These are phyloP conservation scores for Arctostaphylos glauca DNA, from an alignment of 148 eudicot species.

Conservation along the genomic window DNA sequence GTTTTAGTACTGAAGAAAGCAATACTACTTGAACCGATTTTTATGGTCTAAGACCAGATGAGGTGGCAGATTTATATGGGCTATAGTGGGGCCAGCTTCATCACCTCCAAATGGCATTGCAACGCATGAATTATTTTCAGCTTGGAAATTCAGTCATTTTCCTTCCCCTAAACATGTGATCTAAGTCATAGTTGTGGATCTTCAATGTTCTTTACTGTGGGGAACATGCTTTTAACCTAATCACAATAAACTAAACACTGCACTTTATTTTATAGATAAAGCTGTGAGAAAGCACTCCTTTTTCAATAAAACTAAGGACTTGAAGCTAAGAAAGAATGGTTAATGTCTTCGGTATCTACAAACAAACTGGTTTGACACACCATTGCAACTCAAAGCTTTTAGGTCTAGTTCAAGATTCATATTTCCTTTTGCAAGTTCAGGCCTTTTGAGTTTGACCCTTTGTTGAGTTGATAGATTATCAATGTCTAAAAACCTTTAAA, in stretches of 20 bases:
- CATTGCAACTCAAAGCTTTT: constrained; percentile 3
- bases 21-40: neutral
- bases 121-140: neutral
- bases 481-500: neutral
- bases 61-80: neutral
- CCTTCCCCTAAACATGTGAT: neutral
- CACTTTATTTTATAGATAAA: neutral
- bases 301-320: neutral
- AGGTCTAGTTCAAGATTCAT: neutral
- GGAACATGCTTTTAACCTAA: constrained; percentile 9
- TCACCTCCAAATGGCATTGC: neutral
- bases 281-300: neutral
- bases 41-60: no score
- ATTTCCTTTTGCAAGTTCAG: neutral
- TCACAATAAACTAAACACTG: neutral
- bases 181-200: neutral
- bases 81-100: neutral
- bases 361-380: neutral
- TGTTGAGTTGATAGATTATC: neutral
- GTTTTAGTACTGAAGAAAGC: neutral
- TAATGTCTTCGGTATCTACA: neutral
- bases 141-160: neutral
- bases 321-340: neutral
- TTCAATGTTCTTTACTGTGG: neutral
- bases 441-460: neutral